Conservation (phyloP, 1,139 yeast species). For the Candida mesenterica region DNA sequence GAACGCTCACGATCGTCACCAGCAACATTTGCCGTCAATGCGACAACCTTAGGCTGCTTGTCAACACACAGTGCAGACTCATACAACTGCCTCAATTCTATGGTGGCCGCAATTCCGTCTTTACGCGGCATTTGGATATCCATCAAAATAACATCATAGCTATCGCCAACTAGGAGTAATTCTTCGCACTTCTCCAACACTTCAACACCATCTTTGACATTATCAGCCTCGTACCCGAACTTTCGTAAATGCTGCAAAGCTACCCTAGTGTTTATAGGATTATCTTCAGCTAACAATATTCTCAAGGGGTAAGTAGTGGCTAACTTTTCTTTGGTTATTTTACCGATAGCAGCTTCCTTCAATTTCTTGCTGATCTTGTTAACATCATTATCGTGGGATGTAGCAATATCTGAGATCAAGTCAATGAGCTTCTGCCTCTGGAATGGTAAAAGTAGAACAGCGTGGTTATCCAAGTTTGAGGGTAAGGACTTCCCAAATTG, state of each 20-base stretch:
- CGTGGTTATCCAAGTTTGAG: slow-evolving; percentile 21
- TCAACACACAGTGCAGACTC: slow-evolving; percentile 16
- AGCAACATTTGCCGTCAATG: slow-evolving; percentile 58
- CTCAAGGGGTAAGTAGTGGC: slow-evolving; percentile 40
- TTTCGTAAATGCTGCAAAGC: slow-evolving; percentile 51
- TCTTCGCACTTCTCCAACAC: slow-evolving; percentile 40
- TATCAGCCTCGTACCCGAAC: slow-evolving; percentile 53
- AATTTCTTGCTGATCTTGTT: too few species aligned
- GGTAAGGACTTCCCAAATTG: slow-evolving; percentile 33
- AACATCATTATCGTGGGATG: too few species aligned
- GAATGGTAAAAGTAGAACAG: slow-evolving; percentile 36
- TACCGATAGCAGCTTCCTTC: background rate
- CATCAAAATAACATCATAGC: slow-evolving; percentile 52
- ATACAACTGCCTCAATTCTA: slow-evolving; percentile 29
- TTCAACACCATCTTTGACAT: slow-evolving; percentile 56
- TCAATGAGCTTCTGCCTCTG: slow-evolving; percentile 27
- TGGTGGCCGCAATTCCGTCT: slow-evolving; percentile 51
- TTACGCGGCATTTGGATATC: slow-evolving; percentile 58
- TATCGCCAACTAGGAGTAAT: slow-evolving; percentile 27
- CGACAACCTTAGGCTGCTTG: slow-evolving; percentile 45
- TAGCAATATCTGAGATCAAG: slow-evolving; percentile 17
- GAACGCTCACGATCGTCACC: slow-evolving; percentile 53
- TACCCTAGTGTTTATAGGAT: slow-evolving; percentile 48
- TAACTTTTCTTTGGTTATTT: slow-evolving; percentile 1
- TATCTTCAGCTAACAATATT: slow-evolving; percentile 54